Evolutionary conservation across 805 yeast species (phyloP), one percentile per base, ranked within the genome.

Genomic region (Kazachstania taianensis): DNA sequence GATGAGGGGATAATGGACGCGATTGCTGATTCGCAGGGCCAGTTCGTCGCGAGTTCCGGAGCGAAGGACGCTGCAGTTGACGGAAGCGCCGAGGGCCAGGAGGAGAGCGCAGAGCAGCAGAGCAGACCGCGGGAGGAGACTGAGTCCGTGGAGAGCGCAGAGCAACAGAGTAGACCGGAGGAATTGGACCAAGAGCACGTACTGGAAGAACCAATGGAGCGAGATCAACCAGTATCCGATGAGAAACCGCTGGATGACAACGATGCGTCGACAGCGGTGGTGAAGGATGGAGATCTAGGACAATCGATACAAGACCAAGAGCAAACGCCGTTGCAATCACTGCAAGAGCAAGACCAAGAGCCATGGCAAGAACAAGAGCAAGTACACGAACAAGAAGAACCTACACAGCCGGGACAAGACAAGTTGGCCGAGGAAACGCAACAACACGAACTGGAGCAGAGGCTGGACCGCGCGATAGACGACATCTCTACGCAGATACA

Each of bases 1-100:
- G 19, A 34, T 25, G 17, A 29, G 14, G 33, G 33, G 16, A 30
- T 16, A 12, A 35, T 30, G 15, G 22, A 30, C 13, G 33, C 33
- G 2, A 30, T 30, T 30, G 33, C 20, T 6, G 18, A 30, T 19
- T 20, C 33, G 3, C 33, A 30, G 22, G 25, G 15, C 9, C 22
- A 24, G 2, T 30, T 30, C 22, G 33, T 30, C 22, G 25, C 20
- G 15, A 30, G n/a, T n/a, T n/a, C n/a, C n/a, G n/a, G n/a, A n/a
- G n/a, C n/a, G n/a, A n/a, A n/a, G 10, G 25, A 31, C 16, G 27
- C 24, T 19, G 26, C 2, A 20, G 25, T 12, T 22, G 25, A 8
- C 25, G 12, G 12, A 8, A 22, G 25, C 12, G 12, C 25, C 8
- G 10, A 22, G 25, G 25, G 8, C 8, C 25, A 22, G 25, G 25